Evolutionary conservation across 441 rosid species (phyloP).

Genomic region (Eutrema salsugineum): DNA sequence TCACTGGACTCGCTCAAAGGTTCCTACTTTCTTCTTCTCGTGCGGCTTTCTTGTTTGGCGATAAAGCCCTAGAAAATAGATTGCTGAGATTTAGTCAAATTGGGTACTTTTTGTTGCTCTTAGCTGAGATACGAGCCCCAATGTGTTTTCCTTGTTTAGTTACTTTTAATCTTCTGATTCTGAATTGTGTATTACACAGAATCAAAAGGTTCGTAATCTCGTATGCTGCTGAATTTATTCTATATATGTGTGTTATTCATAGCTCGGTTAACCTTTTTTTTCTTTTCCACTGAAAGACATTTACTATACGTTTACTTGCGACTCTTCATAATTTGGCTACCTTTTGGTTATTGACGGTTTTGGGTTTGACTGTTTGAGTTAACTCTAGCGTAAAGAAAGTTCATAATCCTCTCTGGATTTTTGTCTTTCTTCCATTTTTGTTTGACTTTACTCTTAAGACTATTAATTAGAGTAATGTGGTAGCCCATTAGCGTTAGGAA

Average conservation of each 20-base stretch:
- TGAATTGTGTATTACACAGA: neutral
- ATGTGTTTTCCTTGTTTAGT: neutral
- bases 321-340: neutral
- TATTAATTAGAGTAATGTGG: neutral
- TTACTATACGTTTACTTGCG: neutral
- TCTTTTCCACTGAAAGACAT: neutral
- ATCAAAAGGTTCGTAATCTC: neutral
- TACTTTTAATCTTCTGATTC: neutral
- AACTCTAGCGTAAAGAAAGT: neutral
- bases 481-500: neutral
- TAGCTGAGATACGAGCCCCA: neutral
- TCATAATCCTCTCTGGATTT: neutral
- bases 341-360: neutral
- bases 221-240: neutral
- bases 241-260: neutral
- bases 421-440: neutral
- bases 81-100: neutral
- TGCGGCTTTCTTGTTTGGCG: neutral
- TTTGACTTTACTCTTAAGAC: neutral
- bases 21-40: constrained; percentile 5
- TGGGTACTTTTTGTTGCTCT: constrained; percentile 7
- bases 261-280: neutral
- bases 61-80: constrained; percentile 15
- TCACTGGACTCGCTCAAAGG: constrained; percentile 62
- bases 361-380: neutral